phyloP scores from a whole-genome alignment of 352 stramenopile species.

The Phytophthora meadii region DNA sequence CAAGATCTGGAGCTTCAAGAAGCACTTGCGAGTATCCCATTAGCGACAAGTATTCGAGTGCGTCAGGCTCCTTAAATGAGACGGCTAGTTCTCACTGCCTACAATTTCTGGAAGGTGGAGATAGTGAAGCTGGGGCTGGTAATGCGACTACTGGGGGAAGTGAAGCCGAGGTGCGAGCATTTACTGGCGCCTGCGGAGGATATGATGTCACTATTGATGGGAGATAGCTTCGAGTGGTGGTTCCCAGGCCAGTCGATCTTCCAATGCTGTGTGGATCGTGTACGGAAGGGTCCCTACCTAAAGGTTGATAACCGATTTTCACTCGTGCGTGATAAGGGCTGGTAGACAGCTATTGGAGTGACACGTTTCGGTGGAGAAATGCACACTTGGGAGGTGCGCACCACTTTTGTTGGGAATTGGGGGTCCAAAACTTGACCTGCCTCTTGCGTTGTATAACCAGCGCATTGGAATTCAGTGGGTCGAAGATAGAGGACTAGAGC shows the following conservation, averaged over 20 bases:
- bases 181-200: slow-evolving; percentile 77
- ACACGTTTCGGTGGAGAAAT: slow-evolving; percentile 85
- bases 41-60: slow-evolving; percentile 88
- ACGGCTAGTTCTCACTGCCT: slow-evolving; percentile 89
- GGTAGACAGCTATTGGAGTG: slow-evolving; percentile 89
- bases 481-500: no score
- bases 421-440: no score
- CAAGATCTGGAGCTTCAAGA: slow-evolving; percentile 88
- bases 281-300: slow-evolving; percentile 87
- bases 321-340: slow-evolving; percentile 87
- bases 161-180: slow-evolving; percentile 86
- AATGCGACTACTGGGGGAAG: slow-evolving; percentile 60
- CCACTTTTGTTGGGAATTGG: slow-evolving; percentile 58
- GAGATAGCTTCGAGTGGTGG: slow-evolving; percentile 85
- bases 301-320: slow-evolving; percentile 90
- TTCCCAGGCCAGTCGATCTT: slow-evolving; percentile 70
- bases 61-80: slow-evolving; percentile 74
- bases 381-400: slow-evolving; percentile 91
- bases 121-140: slow-evolving; percentile 56
- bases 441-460: no score
- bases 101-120: slow-evolving; percentile 73
- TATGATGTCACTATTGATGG: slow-evolving; percentile 85
- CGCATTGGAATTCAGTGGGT: no score
- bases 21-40: slow-evolving; percentile 76
- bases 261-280: slow-evolving; percentile 85